Evolutionary conservation across 768 basidiomycete genomes (phyloP).

Genomic region (Lactarius hengduanensis): DNA sequence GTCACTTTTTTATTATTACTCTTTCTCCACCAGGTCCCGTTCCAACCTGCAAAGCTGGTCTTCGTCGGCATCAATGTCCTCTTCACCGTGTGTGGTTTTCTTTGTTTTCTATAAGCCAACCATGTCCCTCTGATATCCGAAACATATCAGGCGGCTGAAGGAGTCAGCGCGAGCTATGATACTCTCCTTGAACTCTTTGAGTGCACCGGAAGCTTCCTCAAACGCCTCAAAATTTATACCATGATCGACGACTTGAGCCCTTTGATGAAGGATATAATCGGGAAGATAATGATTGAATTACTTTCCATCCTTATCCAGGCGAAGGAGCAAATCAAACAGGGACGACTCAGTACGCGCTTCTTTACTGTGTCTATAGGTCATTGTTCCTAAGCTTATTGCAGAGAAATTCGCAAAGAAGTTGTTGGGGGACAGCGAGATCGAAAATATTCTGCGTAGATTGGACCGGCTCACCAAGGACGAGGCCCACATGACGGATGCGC

Average conservation of each 20-base stretch:
- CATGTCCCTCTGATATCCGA: not conserved
- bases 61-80: no score
- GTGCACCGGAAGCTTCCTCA: not conserved
- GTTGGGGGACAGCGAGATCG: not conserved
- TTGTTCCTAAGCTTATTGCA: conserved; percentile 19
- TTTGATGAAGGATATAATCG: not conserved
- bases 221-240: not conserved
- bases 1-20: not conserved
- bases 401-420: conserved; percentile 1
- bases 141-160: not conserved
- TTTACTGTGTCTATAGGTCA: no score
- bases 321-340: not conserved
- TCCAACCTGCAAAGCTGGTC: no score
- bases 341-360: not conserved
- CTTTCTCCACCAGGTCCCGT: not conserved
- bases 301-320: not conserved
- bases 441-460: not conserved
- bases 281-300: not conserved
- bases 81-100: no score
- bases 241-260: not conserved
- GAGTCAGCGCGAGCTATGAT: not conserved
- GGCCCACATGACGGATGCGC: not conserved
- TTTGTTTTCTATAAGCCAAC: no score
- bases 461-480: not conserved
- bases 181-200: not conserved